phyloP scores from a whole-genome alignment of 2,329 filamentous ascomycete genomes.

The Xylaria sp. region DNA sequence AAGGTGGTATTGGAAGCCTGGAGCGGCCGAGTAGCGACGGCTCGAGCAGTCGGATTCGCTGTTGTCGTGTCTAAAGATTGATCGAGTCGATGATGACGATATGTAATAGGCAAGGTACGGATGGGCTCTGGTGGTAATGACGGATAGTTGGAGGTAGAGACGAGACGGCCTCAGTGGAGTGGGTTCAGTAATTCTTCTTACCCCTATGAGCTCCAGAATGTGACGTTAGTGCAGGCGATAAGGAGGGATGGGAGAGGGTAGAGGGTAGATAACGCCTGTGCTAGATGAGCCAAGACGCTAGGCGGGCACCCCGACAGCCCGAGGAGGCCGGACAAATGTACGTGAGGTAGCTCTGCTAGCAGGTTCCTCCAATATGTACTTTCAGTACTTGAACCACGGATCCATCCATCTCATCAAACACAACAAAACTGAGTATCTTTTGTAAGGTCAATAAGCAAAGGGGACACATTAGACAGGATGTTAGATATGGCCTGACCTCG shows the following conservation, averaged over 20 bases:
- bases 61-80: slow-evolving; percentile 1
- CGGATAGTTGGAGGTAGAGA: slow-evolving; percentile 5
- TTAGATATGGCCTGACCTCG: neutral
- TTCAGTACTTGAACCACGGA: too few species aligned
- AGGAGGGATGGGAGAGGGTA: slow-evolving; percentile 3
- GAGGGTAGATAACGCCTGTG: slow-evolving; percentile 3
- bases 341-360: too few species aligned
- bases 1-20: slow-evolving; percentile 1
- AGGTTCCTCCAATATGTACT: too few species aligned
- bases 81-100: slow-evolving; percentile 6
- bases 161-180: slow-evolving; percentile 11
- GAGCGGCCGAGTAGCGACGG: slow-evolving; percentile 14
- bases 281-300: slow-evolving; percentile 8
- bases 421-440: too few species aligned
- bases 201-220: slow-evolving; percentile 2
- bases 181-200: slow-evolving; percentile 2
- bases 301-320: neutral
- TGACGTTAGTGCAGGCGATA: slow-evolving; percentile 25
- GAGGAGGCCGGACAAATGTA: neutral
- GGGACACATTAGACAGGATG: too few species aligned
- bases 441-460: too few species aligned
- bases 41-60: slow-evolving; percentile 13
- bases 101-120: neutral
- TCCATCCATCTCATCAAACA: too few species aligned
- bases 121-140: slow-evolving; percentile 1